Conservation (phyloP, 306 rosid species). For the Dalbergia cultrata region DNA sequence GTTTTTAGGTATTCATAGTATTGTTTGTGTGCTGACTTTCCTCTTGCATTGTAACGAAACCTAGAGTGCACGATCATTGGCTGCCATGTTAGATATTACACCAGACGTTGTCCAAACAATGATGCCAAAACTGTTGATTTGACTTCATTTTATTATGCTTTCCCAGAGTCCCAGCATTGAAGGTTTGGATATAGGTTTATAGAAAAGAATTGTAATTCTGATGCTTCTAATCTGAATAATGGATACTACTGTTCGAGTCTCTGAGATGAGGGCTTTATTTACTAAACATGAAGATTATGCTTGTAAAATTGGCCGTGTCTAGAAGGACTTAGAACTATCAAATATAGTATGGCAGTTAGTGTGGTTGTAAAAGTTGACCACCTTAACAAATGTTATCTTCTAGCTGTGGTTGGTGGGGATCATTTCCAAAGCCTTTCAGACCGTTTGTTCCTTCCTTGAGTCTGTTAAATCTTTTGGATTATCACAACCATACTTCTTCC, state of each 20-base stretch:
- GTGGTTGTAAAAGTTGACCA: conserved; percentile 23
- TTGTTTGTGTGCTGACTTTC: conserved; percentile 31
- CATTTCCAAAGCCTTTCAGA: conserved; percentile 28
- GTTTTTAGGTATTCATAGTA: conserved; percentile 2
- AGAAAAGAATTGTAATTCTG: conserved; percentile 34
- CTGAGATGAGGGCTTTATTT: conserved; percentile 34
- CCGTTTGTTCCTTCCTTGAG: conserved; percentile 23
- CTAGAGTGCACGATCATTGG: conserved; percentile 28
- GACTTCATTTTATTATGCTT: conserved; percentile 21
- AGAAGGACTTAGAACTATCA: conserved; percentile 20
- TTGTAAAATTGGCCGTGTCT: conserved; percentile 18
- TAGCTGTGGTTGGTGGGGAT: conserved; percentile 3
- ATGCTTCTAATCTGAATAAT: conserved; percentile 33
- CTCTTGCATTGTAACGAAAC: conserved; percentile 18
- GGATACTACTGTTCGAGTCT: conserved; percentile 22
- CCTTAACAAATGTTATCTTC: conserved; percentile 14
- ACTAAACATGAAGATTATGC: conserved; percentile 25
- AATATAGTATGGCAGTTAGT: conserved; percentile 23
- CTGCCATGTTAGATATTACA: conserved; percentile 15
- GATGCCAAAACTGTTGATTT: conserved; percentile 28
- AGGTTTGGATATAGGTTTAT: conserved; percentile 34
- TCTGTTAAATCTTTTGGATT: conserved; percentile 30
- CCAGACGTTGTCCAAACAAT: background rate
- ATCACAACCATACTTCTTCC: background rate
- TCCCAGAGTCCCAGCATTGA: conserved; percentile 13